Base-by-base conservation (phyloP, 306 rosid genomes). In the Begonia masoniana region DNA sequence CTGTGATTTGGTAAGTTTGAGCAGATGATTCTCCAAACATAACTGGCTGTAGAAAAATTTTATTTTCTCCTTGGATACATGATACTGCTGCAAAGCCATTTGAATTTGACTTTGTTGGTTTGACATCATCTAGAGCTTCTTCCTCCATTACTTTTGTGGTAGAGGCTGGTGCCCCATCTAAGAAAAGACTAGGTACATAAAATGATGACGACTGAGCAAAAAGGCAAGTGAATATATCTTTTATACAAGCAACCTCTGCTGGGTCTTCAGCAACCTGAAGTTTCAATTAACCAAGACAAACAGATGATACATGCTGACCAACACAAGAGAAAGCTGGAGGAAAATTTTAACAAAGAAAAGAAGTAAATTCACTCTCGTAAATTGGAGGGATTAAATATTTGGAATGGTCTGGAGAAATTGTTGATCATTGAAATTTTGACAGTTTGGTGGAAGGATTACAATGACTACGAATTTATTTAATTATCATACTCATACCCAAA, bases 261-360 rank as follows among this genome's bases (percentile, higher is more conserved):
- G 70, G 62, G 52, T 85, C 94, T 78, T 91, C 96, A 42, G 79
- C 68, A 81, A 91, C 78, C 97, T 91, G 75, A 57, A 66, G 24
- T 51, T 60, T 69, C 23, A 13, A 66, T 63, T 54, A 62, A 60
- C 50, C 66, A 54, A 65, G 39, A 31, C 8, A 31, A 2, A 31
- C 7, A 31, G 39, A 31, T 31, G 39, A 31, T 31, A 31, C 39
- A 31, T 6, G 39, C 39, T 31, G 39, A 31, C 9, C 39, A 31
- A 7, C 39, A 31, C 39, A 31, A 5, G 39, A 31, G 39, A 31
- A 31, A 31, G 39, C 7, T 0, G 39, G 39, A 31, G 39, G 39
- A 31, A 31, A 31, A 31, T 5, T 31, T 31, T 31, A 31, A 31
- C 39, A 4, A 31, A 31, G 8, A 31, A 31, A 7, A 1, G 24